Base-by-base conservation (phyloP, 352 stramenopile species). In the Phytophthora pseudosyringae region DNA sequence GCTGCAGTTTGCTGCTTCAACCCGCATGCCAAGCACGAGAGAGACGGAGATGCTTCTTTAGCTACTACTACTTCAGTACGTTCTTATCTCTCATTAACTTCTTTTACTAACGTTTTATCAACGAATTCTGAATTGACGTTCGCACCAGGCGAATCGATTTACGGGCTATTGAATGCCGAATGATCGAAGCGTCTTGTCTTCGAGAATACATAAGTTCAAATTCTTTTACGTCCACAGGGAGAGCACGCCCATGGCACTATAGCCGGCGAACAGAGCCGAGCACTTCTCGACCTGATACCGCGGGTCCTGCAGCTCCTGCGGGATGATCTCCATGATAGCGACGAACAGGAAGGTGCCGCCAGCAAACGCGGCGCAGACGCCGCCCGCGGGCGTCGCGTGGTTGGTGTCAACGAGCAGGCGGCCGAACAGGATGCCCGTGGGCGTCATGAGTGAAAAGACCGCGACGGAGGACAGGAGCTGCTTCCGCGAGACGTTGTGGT, bases 271-370 rank as follows among this genome's bases (percentile, higher is more conserved):
- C 16, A 95, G 59, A 46, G 81, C 82, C 18, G 63, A 53, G 60
- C 73, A 88, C 52, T 95, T 93, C 38, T 64, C 50, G 0, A 76
- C 3, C 25, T 92, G 72, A 16, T 76, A 69, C 21, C 74, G 50
- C 2, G 79, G 75, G 58, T 86, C 76, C 41, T 88, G 74, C 12
- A 95, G 76, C 57, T 95, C 84, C 57, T 91, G 82, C 2, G 86
- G 86, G 33, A 95, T 90, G 41, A 89, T 90, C 57, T 95, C 86
- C 81, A 91, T 90, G 25, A 86, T 79, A 6, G 84, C 80, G 26
- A 95, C 84, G 40, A 89, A 95, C 2, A 95, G 53, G 58, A 95
- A 95, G 25, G 86, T 95, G 25, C 86, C 86, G 31, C 86, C 86
- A 7, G 86, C 86, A 54, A 95, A 77, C 10, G 86, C 86, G 5